A percentile compares a stretch with the other conserved stretches of the same genome.
Conservation (phyloP, 2,329 filamentous ascomycete genomes). For the Atkinsonella texensis region DNA sequence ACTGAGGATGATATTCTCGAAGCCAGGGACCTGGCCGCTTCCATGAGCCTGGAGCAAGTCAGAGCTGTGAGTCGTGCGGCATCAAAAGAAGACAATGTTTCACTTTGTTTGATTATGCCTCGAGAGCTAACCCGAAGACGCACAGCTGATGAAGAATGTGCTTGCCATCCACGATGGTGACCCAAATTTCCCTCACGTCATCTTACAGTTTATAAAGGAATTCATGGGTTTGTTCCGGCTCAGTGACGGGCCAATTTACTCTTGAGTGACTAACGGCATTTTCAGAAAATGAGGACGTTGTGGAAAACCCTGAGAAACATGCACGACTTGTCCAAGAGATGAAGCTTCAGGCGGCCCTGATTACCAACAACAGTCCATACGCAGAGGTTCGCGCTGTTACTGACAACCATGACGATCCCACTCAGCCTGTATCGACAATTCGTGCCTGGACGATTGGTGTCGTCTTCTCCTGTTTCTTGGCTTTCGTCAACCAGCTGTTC, state of each 20-base stretch:
- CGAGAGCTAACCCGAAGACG: no score
- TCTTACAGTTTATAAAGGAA: constrained; percentile 23
- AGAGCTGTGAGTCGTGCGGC: constrained; percentile 12
- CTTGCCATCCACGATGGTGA: constrained; percentile 23
- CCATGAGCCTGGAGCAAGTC: constrained; percentile 22
- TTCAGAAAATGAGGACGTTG: constrained; percentile 18
- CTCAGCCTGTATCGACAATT: constrained; percentile 36
- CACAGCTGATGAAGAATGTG: constrained; percentile 22
- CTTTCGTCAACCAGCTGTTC: constrained; percentile 43
- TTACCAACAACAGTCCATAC: constrained; percentile 43
- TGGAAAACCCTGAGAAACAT: constrained; percentile 25
- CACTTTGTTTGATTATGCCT: no score
- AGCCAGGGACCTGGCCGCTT: constrained; percentile 25
- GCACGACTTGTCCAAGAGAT: constrained; percentile 34
- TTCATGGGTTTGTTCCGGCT: constrained; percentile 19
- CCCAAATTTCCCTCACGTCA: constrained; percentile 24
- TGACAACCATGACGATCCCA: constrained; percentile 40
- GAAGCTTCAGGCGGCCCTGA: constrained; percentile 39
- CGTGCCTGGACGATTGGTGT: constrained; percentile 39
- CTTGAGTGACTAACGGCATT: background rate
- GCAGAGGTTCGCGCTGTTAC: constrained; percentile 42
- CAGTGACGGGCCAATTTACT: background rate
- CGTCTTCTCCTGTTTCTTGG: constrained; percentile 31
- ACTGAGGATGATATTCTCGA: constrained; percentile 33
- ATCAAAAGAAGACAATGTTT: background rate